A percentile compares a stretch with the other conserved stretches of the same genome.
phyloP scores from a whole-genome alignment of 2,329 filamentous ascomycete genomes.

The Aspergillus chevalieri region DNA sequence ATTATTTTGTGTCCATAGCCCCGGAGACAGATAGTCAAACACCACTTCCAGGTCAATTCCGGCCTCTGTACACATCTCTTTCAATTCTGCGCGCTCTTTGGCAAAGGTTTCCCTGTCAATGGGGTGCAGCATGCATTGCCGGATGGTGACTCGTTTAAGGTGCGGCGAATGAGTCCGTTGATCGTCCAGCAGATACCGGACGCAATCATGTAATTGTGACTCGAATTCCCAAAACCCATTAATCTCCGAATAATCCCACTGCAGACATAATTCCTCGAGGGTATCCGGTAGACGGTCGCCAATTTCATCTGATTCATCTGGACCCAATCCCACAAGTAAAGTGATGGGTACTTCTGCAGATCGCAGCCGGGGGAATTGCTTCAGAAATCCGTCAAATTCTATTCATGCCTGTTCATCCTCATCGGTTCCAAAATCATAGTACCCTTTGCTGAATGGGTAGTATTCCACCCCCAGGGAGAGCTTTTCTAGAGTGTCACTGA shows the following conservation, averaged over 20 bases:
- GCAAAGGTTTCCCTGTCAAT: neutral
- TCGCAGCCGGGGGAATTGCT: neutral
- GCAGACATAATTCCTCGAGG: slow-evolving; percentile 2
- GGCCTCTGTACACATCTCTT: neutral
- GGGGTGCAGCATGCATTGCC: neutral
- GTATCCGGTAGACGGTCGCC: neutral
- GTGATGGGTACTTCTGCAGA: slow-evolving; percentile 1
- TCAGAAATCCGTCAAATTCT: slow-evolving; percentile 1
- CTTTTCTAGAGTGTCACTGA: slow-evolving; percentile 1
- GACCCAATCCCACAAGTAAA: slow-evolving; percentile 1
- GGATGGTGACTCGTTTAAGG: slow-evolving; percentile 1
- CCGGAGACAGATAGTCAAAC: slow-evolving; percentile 2
- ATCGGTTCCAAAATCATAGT: neutral
- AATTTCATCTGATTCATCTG: neutral
- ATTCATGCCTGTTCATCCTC: neutral
- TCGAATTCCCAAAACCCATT: neutral
- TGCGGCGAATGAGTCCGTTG: neutral
- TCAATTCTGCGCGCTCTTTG: neutral
- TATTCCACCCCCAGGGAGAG: slow-evolving; percentile 4
- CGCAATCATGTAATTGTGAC: slow-evolving; percentile 1
- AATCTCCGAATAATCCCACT: slow-evolving; percentile 1
- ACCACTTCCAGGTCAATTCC: slow-evolving; percentile 1
- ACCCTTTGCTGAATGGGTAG: slow-evolving; percentile 1
- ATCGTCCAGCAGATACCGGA: neutral
- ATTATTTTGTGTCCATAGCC: slow-evolving; percentile 2